A percentile compares a stretch with the other conserved stretches of the same genome.
Evolutionary conservation across 305 asterid genomes (phyloP).

Genomic region (Euphrasia arctica): DNA sequence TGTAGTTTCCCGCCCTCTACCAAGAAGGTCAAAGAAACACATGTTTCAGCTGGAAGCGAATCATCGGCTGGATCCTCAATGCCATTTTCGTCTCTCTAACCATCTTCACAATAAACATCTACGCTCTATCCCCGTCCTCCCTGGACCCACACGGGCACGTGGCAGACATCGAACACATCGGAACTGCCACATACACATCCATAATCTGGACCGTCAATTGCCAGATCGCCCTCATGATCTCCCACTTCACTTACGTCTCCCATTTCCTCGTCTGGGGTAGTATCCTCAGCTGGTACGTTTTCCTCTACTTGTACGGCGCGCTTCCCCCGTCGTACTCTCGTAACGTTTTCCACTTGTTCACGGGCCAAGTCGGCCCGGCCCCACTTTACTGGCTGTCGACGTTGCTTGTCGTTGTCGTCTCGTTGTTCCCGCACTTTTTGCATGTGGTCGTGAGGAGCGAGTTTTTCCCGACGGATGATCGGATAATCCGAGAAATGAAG

Average conservation of each 20-base stretch:
- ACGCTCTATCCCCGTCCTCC: slow-evolving; percentile 38
- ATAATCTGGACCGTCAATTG: slow-evolving; percentile 78
- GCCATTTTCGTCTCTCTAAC: slow-evolving; percentile 52
- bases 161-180: slow-evolving; percentile 61
- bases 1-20: slow-evolving; percentile 74
- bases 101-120: slow-evolving; percentile 47
- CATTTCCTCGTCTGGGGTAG: slow-evolving; percentile 81
- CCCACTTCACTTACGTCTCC: slow-evolving; percentile 77
- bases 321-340: slow-evolving; percentile 39
- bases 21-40: slow-evolving; percentile 66
- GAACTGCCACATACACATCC: slow-evolving; percentile 69
- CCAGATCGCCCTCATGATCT: slow-evolving; percentile 73
- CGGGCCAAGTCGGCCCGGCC: slow-evolving; percentile 50
- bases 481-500: slow-evolving; percentile 68
- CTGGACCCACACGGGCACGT: slow-evolving; percentile 45
- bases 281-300: slow-evolving; percentile 60
- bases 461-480: slow-evolving; percentile 69
- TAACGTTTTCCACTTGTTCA: slow-evolving; percentile 36
- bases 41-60: slow-evolving; percentile 63
- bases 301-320: slow-evolving; percentile 51
- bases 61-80: slow-evolving; percentile 71
- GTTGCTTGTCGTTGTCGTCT: slow-evolving; percentile 41
- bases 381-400: slow-evolving; percentile 57
- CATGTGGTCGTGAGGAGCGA: slow-evolving; percentile 51
- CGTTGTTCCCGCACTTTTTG: slow-evolving; percentile 56